phyloP scores from a whole-genome alignment of 345 rosid species.

The Salix purpurea region DNA sequence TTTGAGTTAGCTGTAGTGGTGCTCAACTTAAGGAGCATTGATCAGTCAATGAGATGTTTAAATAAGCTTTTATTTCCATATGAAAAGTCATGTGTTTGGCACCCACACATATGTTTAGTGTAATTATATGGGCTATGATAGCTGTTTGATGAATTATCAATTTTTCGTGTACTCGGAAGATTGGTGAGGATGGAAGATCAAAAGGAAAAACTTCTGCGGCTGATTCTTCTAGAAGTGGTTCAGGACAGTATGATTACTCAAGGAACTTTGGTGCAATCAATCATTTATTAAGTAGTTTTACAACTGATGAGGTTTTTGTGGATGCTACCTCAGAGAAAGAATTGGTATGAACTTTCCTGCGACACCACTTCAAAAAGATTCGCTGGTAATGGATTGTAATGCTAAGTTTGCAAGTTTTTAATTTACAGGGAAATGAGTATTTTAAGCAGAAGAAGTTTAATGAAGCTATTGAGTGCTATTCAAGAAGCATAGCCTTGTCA shows the following conservation, averaged over 20 bases:
- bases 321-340: constrained; percentile 89
- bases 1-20: neutral
- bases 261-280: constrained; percentile 35
- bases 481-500: constrained; percentile 80
- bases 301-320: constrained; percentile 35
- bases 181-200: too few relatives aligned
- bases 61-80: too few relatives aligned
- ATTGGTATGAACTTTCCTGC: constrained; percentile 38
- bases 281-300: constrained; percentile 39
- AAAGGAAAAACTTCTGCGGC: too few relatives aligned
- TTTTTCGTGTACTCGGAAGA: too few relatives aligned
- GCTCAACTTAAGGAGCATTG: neutral
- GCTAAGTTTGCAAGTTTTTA: neutral
- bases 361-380: neutral
- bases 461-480: constrained; percentile 85
- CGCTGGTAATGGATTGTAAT: neutral
- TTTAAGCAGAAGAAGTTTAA: constrained; percentile 70
- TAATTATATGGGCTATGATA: too few relatives aligned
- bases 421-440: constrained; percentile 68
- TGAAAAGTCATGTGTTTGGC: too few relatives aligned
- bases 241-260: constrained; percentile 33
- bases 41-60: neutral
- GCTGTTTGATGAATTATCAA: too few relatives aligned
- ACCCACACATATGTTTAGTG: too few relatives aligned
- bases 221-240: neutral